Base-by-base conservation (phyloP, 208 protist species). In the Trypanosoma conorhini region DNA sequence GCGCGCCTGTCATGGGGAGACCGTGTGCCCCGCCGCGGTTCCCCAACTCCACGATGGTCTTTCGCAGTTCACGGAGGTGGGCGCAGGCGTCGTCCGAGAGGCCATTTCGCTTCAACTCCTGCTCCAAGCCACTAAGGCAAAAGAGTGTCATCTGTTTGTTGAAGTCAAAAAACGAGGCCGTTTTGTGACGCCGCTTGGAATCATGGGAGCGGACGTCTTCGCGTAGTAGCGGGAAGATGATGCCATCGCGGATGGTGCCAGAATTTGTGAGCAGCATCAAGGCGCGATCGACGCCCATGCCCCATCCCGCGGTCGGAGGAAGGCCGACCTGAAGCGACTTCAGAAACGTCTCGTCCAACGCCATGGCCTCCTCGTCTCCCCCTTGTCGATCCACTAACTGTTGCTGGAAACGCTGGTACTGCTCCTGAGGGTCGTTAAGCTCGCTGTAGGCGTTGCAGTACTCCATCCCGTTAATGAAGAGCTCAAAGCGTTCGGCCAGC, bases 391-490 rank as follows among this genome's bases (percentile, higher is more conserved):
- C 93, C 26, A 92, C 48, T 26, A 93, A 64, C 75, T 99, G 97
- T 66, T 90, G 80, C 70, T 97, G 81, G 52, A 99, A 99, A 66
- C 97, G 92, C 38, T 70, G 77, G 70, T 94, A 92, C 85, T 99
- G 98, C 67, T 98, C 96, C 58, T 92, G 73, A 46, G 98, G 97
- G 74, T 99, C 93, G 70, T 98, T 99, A 31, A 99, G 83, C 74
- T 99, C 97, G 26, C 89, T 98, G 73, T 99, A 99, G 3, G 98
- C 96, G 80, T 99, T 99, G 58, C 87, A 96, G 63, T 98, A 88
- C 80, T 99, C 98, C 19, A 84, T 88, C 24, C 86, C 85, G 69
- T 91, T 93, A 60, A 98, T 88, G 76, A 99, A 99, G 1, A 99
- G 76, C 80, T 99, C 98, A 68, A 99, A 99, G 61, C 98, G 85